phyloP scores from a whole-genome alignment of 2,329 filamentous ascomycete genomes.

The Zymoseptoria ardabiliae region DNA sequence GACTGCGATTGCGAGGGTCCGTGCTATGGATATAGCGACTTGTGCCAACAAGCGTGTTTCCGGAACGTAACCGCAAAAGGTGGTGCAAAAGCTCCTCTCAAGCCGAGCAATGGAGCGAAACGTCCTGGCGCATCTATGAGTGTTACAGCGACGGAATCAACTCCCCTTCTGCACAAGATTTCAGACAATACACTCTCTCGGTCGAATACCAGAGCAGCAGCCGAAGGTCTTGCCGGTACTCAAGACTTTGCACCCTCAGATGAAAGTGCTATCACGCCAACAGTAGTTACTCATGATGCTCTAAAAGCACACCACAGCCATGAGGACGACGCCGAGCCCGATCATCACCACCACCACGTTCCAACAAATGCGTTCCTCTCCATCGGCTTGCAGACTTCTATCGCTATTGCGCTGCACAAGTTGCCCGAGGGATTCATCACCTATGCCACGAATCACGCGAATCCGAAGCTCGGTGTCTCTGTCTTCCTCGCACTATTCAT shows the following conservation, averaged over 20 bases:
- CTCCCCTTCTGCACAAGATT: slow-evolving; percentile 23
- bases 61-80: slow-evolving; percentile 39
- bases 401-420: slow-evolving; percentile 94
- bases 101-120: slow-evolving; percentile 15
- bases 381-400: slow-evolving; percentile 90
- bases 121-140: slow-evolving; percentile 20
- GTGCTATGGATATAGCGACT: slow-evolving; percentile 55
- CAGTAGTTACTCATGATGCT: slow-evolving; percentile 5
- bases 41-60: slow-evolving; percentile 55
- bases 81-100: slow-evolving; percentile 3
- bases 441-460: slow-evolving; percentile 95
- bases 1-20: slow-evolving; percentile 51
- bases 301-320: slow-evolving; percentile 50
- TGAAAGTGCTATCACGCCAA: slow-evolving; percentile 12
- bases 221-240: slow-evolving; percentile 7
- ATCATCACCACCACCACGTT: slow-evolving; percentile 81
- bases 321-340: slow-evolving; percentile 53
- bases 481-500: slow-evolving; percentile 96
- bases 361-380: slow-evolving; percentile 88
- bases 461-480: slow-evolving; percentile 76
- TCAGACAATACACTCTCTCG: slow-evolving; percentile 12
- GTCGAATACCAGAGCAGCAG: slow-evolving; percentile 9
- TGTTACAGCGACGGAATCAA: slow-evolving; percentile 23
- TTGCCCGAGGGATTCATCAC: slow-evolving; percentile 83
- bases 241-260: slow-evolving; percentile 12